Conservation (phyloP, 2,329 filamentous ascomycete species). For the Diaporthe citriasiana region DNA sequence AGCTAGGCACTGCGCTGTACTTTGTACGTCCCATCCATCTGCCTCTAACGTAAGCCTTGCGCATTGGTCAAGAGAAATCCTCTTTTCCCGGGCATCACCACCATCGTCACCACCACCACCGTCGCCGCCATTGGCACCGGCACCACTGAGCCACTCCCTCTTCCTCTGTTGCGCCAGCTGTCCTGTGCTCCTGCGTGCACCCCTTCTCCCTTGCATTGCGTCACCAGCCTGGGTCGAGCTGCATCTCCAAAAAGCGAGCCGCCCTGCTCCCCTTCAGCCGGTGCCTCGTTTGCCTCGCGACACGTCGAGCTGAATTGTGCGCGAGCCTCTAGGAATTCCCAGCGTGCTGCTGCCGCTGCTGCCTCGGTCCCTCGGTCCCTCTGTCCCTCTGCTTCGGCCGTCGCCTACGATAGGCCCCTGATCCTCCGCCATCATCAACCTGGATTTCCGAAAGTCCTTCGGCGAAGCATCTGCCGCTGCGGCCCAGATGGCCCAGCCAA, state of each 20-base stretch:
- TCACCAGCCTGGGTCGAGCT: conserved; percentile 34
- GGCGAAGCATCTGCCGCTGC: conserved; percentile 76
- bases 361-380: background rate
- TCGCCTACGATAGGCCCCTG: conserved; percentile 42
- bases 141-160: background rate
- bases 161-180: conserved; percentile 10
- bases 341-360: background rate
- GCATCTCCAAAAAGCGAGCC: background rate
- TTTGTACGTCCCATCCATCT: conserved; percentile 19
- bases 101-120: conserved; percentile 29
- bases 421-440: conserved; percentile 61
- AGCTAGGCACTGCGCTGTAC: conserved; percentile 22
- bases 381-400: conserved; percentile 22
- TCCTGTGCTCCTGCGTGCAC: conserved; percentile 23
- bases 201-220: conserved; percentile 38
- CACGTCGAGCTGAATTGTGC: conserved; percentile 25
- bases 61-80: conserved; percentile 17
- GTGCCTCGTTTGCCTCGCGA: conserved; percentile 5
- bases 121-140: conserved; percentile 19
- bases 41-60: conserved; percentile 19
- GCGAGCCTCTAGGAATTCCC: background rate
- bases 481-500: conserved; percentile 79
- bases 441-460: conserved; percentile 74
- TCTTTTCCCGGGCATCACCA: conserved; percentile 13
- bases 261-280: background rate